Conservation (phyloP, 2,329 filamentous ascomycete species). For the Ramularia endophylla region DNA sequence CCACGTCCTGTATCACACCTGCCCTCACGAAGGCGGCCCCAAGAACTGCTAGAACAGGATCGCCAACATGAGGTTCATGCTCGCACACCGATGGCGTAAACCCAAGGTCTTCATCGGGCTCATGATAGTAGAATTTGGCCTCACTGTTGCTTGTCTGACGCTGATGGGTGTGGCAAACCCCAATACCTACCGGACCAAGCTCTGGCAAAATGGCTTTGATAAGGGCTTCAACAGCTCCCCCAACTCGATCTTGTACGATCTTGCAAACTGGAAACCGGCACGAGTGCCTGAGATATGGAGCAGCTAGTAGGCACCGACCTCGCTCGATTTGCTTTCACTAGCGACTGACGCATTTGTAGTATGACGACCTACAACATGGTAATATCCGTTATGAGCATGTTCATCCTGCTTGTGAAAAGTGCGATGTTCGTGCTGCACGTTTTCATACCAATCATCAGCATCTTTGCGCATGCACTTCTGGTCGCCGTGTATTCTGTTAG, state of each 20-base stretch:
- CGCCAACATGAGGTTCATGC: constrained; percentile 5
- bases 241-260: constrained; percentile 62
- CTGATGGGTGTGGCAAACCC: constrained; percentile 69
- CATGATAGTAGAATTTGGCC: constrained; percentile 60
- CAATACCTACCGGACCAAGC: constrained; percentile 62
- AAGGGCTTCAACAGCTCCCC: constrained; percentile 71
- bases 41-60: too few relatives aligned
- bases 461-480: constrained; percentile 53
- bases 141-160: constrained; percentile 60
- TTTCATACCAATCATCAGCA: constrained; percentile 61
- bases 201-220: constrained; percentile 68
- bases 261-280: constrained; percentile 62
- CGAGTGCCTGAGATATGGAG: constrained; percentile 67
- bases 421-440: constrained; percentile 65
- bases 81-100: constrained; percentile 49
- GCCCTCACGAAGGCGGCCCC: too few relatives aligned
- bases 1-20: too few relatives aligned
- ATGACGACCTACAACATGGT: constrained; percentile 71
- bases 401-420: constrained; percentile 66
- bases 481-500: constrained; percentile 59
- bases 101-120: constrained; percentile 49
- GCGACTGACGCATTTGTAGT: constrained; percentile 38
- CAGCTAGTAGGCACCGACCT: constrained; percentile 59
- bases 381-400: constrained; percentile 69
- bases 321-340: too few relatives aligned